Evolutionary conservation across 208 protist species (phyloP).

Genomic region (Endotrypanum monterogeii): DNA sequence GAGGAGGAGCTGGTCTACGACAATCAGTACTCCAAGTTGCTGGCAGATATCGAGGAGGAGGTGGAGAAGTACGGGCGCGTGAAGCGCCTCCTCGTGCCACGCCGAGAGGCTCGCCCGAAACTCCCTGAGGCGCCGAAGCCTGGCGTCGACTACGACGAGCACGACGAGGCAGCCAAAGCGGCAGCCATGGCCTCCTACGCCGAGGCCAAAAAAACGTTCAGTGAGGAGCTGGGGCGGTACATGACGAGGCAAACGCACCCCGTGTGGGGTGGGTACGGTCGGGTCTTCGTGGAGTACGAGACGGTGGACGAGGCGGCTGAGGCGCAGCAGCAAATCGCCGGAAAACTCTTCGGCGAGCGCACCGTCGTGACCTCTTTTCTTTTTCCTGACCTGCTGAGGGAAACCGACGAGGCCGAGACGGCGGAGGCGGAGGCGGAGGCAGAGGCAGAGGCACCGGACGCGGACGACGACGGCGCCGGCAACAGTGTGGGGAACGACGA

Average conservation of each 20-base stretch:
- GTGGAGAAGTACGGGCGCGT: conserved; percentile 86
- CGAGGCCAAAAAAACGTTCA: conserved; percentile 51
- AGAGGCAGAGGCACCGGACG: conserved; percentile 10
- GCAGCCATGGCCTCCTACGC: conserved; percentile 49
- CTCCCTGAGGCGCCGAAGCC: conserved; percentile 55
- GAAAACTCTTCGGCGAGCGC: conserved; percentile 79
- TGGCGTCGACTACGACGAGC: conserved; percentile 30
- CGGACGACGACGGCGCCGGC: conserved; percentile 17
- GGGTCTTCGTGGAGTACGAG: conserved; percentile 88
- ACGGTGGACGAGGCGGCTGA: conserved; percentile 81
- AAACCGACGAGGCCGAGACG: conserved; percentile 27
- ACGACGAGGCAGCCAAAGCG: conserved; percentile 26
- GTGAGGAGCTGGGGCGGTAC: conserved; percentile 54
- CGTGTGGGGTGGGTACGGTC: conserved; percentile 78
- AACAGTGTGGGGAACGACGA: neutral
- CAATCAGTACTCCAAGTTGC: conserved; percentile 62
- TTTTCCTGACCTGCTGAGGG: conserved; percentile 79
- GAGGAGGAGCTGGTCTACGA: conserved; percentile 84
- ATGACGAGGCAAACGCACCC: conserved; percentile 71
- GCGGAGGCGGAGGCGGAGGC: neutral
- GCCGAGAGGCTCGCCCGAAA: conserved; percentile 61
- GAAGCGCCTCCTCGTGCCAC: conserved; percentile 75
- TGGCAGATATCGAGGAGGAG: conserved; percentile 78
- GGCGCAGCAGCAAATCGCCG: conserved; percentile 82
- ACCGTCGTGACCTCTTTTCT: conserved; percentile 92